A percentile compares a stretch with the other conserved stretches of the same genome.
These are phyloP conservation scores for Plectosphaerella sp. DNA, from an alignment of 2,329 filamentous ascomycete species.

Conservation along the genomic window DNA sequence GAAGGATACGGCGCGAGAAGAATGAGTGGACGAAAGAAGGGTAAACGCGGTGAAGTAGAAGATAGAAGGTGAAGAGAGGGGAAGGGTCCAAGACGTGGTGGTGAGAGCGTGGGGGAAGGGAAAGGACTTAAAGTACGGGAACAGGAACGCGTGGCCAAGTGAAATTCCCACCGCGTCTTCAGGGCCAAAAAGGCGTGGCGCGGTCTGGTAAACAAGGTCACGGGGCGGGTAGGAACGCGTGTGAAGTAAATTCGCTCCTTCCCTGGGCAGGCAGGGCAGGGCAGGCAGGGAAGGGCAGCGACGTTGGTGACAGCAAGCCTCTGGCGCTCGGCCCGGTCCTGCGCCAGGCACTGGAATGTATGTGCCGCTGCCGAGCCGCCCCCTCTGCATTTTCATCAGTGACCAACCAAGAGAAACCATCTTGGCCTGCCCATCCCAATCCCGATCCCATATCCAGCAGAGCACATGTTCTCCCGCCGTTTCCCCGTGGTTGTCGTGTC, in stretches of 20 bases:
- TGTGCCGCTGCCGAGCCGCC: too few relatives aligned
- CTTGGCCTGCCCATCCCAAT: neutral
- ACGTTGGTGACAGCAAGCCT: too few relatives aligned
- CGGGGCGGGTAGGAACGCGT: slow-evolving; percentile 14
- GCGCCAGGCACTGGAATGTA: too few relatives aligned
- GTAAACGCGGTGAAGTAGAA: neutral
- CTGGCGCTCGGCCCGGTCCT: too few relatives aligned
- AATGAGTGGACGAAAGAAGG: slow-evolving; percentile 15
- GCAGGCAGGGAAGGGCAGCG: too few relatives aligned
- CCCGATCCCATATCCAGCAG: too few relatives aligned
- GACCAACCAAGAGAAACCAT: neutral
- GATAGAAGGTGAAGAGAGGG: slow-evolving; percentile 2
- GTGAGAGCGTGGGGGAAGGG: neutral
- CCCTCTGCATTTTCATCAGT: too few relatives aligned
- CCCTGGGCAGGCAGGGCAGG: too few relatives aligned
- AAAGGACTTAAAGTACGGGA: neutral
- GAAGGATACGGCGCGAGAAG: slow-evolving; percentile 11
- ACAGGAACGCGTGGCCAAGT: too few relatives aligned
- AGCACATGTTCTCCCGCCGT: too few relatives aligned
- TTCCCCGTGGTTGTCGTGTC: too few relatives aligned
- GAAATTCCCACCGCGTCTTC: slow-evolving; percentile 8
- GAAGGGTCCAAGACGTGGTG: neutral
- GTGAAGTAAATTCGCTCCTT: too few relatives aligned
- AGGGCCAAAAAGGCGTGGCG: slow-evolving; percentile 4
- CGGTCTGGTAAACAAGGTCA: slow-evolving; percentile 9